Base-by-base conservation (phyloP, 2,329 filamentous ascomycete genomes). In the Aurifilum marmelostoma region DNA sequence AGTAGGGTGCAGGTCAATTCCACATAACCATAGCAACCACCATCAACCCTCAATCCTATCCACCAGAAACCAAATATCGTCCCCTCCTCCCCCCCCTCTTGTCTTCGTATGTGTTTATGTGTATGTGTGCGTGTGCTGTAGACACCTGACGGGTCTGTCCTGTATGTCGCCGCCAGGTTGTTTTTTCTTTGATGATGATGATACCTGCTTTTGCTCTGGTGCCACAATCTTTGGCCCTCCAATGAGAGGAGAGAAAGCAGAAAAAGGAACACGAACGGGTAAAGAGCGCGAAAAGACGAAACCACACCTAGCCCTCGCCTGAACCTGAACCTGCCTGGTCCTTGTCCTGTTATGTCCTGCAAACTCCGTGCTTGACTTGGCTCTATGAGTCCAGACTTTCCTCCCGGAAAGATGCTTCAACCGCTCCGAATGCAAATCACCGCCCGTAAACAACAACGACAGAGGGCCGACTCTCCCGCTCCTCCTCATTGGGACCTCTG, bases 341-440 rank as follows among this genome's bases (percentile, higher is more conserved):
- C 63, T 29, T 29, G 27, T 29, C 52, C 52, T 29, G 52, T 29
- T 27, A 34, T 56, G 47, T 65, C 63, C 63, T 58, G 63, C 63
- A 24, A 65, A 65, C 63, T 65, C 63, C 63, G 32, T 56, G 47
- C 52, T 62, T 56, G 63, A 56, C 50, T 41, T 59, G 56, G 32
- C 63, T 65, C 21, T 39, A n/a, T 39, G 11, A 65, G 63, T 29
- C 63, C 50, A 65, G 63, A 65, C 18, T 32, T 29, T 32, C 50
- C 12, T 12, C 27, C 63, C 43, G 9, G 50, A 39, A 56, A 56
- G 37, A 65, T 65, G 63, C 63, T 56, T n/a, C 56, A 59, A 18
- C 29, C 50, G 16, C 50, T 14, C 34, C 63, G 21, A 18, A 56
- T 65, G 50, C 50, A 56, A 37, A 65, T 29, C 18, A 29, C 27